Conservation (phyloP, 257 asterid species). For the Salvia miltiorrhiza region DNA sequence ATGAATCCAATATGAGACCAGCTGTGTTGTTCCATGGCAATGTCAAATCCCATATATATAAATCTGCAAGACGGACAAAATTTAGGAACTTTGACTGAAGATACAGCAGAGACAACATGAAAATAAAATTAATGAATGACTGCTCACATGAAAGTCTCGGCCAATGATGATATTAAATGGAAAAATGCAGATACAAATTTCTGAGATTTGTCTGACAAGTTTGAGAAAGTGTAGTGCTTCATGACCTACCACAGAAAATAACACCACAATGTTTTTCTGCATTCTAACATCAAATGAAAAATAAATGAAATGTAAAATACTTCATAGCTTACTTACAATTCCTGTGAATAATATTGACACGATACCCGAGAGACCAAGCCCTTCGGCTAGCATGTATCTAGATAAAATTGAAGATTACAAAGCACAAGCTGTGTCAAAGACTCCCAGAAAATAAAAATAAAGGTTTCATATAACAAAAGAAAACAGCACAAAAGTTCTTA, state of each 20-base stretch:
- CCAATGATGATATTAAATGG: conserved; percentile 92
- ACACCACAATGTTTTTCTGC: conserved; percentile 16
- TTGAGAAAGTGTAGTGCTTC: conserved; percentile 91
- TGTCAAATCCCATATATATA: conserved; percentile 97
- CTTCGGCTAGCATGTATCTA: conserved; percentile 98
- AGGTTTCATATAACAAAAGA: conserved; percentile 14
- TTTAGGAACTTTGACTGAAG: conserved; percentile 23
- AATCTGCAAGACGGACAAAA: conserved; percentile 55
- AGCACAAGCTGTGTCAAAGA: conserved; percentile 13
- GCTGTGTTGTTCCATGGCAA: conserved; percentile 98
- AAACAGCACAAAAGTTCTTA: conserved; percentile 41
- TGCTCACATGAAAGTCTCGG: conserved; percentile 94
- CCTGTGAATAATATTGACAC: conserved; percentile 98
- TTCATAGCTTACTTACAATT: conserved; percentile 59
- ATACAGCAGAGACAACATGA: conserved; percentile 9
- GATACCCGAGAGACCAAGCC: conserved; percentile 96
- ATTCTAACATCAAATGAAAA: conserved; percentile 19
- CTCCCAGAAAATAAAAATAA: not conserved
- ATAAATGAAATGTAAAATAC: conserved; percentile 13
- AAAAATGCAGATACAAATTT: conserved; percentile 95
- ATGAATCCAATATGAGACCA: conserved; percentile 98
- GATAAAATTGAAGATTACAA: conserved; percentile 23
- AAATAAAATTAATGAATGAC: conserved; percentile 14
- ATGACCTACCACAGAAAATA: conserved; percentile 62
- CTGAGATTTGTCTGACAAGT: conserved; percentile 93